Evolutionary conservation across 129 eudicot species (phyloP).

Genomic region (Helianthus annuus): DNA sequence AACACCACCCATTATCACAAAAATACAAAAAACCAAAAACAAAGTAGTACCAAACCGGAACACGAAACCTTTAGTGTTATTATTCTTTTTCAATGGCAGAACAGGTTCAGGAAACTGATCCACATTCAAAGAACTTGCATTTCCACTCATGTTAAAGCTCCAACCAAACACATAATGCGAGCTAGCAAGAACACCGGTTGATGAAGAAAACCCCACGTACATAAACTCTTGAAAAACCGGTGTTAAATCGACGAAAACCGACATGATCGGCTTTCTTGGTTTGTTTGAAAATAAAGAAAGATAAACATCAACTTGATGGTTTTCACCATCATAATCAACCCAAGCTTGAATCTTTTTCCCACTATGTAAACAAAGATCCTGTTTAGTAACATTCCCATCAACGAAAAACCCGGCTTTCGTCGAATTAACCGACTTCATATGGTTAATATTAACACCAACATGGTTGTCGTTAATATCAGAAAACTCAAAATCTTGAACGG

Average conservation of each 20-base stretch:
- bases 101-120: constrained; percentile 33
- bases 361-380: constrained; percentile 41
- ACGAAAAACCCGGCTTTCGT: constrained; percentile 42
- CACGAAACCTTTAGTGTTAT: constrained; percentile 21
- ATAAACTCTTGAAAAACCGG: constrained; percentile 48
- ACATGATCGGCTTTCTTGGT: constrained; percentile 50
- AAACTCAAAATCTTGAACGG: constrained; percentile 58
- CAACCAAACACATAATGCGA: constrained; percentile 66
- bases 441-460: constrained; percentile 58
- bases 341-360: constrained; percentile 57
- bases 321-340: constrained; percentile 57
- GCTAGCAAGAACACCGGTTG: constrained; percentile 65
- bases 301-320: constrained; percentile 40
- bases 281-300: constrained; percentile 45
- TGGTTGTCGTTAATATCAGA: constrained; percentile 66
- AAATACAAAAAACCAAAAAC: neutral
- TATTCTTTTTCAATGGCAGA: constrained; percentile 36
- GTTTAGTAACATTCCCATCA: constrained; percentile 37
- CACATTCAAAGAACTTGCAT: constrained; percentile 35
- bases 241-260: constrained; percentile 51
- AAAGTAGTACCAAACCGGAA: constrained; percentile 22
- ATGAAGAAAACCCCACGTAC: constrained; percentile 72
- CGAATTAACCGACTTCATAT: constrained; percentile 45
- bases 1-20: constrained; percentile 4
- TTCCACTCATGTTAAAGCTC: constrained; percentile 69